Percentiles rank a stretch among this genome's conserved stretches.
Conservation (phyloP, 805 yeast species). For the Debaryomyces maramus region DNA sequence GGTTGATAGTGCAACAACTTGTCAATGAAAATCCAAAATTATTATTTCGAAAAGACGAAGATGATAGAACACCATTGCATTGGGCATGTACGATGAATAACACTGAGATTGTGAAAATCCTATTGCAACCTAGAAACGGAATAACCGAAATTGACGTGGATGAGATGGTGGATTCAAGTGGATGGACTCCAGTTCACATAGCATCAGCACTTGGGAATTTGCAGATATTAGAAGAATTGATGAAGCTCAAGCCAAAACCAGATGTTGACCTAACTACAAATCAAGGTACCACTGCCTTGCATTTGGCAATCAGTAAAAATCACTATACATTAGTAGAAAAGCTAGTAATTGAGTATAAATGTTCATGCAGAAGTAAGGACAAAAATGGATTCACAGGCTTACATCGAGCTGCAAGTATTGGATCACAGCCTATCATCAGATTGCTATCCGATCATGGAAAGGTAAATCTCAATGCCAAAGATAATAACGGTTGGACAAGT, state of each 20-base stretch:
- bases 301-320: constrained; percentile 72
- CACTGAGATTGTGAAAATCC: constrained; percentile 46
- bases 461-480: constrained; percentile 68
- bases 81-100: constrained; percentile 81
- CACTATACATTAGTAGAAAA: constrained; percentile 53
- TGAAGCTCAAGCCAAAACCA: constrained; percentile 49
- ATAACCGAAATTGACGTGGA: constrained; percentile 57
- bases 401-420: constrained; percentile 82
- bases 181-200: constrained; percentile 89
- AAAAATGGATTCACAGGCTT: constrained; percentile 63
- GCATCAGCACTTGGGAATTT: constrained; percentile 73
- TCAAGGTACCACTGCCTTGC: constrained; percentile 75
- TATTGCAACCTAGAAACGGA: constrained; percentile 7
- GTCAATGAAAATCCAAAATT: constrained; percentile 50
- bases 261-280: constrained; percentile 61
- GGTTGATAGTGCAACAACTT: constrained; percentile 49
- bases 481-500: constrained; percentile 78
- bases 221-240: constrained; percentile 50
- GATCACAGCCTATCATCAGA: constrained; percentile 57
- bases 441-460: constrained; percentile 49
- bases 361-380: constrained; percentile 67
- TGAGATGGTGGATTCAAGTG: constrained; percentile 66
- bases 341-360: constrained; percentile 55
- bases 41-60: constrained; percentile 57
- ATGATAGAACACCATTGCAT: constrained; percentile 77